Evolutionary conservation across 1,284 basidiomycete genomes (phyloP).

Genomic region (Puccinia novopanici): DNA sequence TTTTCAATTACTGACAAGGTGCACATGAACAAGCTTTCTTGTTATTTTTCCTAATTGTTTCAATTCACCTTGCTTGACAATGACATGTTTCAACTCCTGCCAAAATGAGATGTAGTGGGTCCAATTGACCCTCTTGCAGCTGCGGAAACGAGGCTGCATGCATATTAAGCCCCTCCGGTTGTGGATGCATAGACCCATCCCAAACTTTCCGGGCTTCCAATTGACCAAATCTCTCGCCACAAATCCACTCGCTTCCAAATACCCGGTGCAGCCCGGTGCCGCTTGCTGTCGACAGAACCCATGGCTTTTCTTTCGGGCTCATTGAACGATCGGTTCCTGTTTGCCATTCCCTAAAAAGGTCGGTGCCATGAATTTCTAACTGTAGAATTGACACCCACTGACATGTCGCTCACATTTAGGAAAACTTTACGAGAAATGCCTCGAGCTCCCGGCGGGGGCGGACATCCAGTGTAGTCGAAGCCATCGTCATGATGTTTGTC

Average conservation of each 20-base stretch:
- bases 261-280: not conserved
- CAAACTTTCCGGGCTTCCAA: not conserved
- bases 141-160: not conserved
- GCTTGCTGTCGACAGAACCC: not conserved
- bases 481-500: constrained; percentile 16
- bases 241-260: not conserved
- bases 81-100: too few relatives aligned
- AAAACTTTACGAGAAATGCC: constrained; percentile 86
- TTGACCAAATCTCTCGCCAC: too few relatives aligned
- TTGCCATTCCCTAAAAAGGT: constrained; percentile 99
- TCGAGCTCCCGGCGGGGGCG: constrained; percentile 82
- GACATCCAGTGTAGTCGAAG: constrained; percentile 85
- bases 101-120: too few relatives aligned
- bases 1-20: too few relatives aligned
- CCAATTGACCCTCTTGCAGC: too few relatives aligned
- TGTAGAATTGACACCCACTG: constrained; percentile 24
- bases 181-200: not conserved
- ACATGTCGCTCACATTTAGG: constrained; percentile 63
- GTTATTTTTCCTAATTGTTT: too few relatives aligned
- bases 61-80: too few relatives aligned
- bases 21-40: too few relatives aligned
- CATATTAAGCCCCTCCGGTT: not conserved
- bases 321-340: constrained; percentile 74
- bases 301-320: constrained; percentile 63
- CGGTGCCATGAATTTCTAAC: constrained; percentile 19